Base-by-base conservation (phyloP, 2,329 filamentous ascomycete genomes). In the Fusarium sp. region DNA sequence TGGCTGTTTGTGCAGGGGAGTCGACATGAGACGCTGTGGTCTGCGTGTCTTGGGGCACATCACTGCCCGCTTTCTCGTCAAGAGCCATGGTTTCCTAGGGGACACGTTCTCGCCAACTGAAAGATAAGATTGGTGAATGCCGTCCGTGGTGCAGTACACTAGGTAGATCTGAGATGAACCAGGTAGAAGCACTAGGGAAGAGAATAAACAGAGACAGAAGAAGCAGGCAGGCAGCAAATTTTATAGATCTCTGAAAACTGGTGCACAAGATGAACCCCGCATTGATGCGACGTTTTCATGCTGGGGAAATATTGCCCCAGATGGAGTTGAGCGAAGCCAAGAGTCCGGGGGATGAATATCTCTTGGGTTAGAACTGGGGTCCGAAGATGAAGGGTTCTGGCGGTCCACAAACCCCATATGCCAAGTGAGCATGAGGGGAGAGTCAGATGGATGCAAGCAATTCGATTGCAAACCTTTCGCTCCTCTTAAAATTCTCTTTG, bases 281-380 rank as follows among this genome's bases (percentile, higher is more conserved):
- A 51, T 51, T 19, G 19, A 17, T 55, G 44, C 45, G 24, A 51
- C 11, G 17, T 55, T 19, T 35, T 50, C 39, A 33, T 24, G 32
- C 45, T 55, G 52, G 52, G 33, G 32, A 51, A 50, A 30, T 33
- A 20, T 10, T 4, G 20, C 50, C 50, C 50, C 50, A 53, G 49
- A 52, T 49, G 51, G 43, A 50, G 19, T 4, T 20, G 24, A 51
- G 28, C 10, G 28, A 30, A 30, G 52, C 52, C 45, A 55, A 55
- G 52, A 55, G 44, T 55, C 52, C 4, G 45, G 52, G 52, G 52
- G 24, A 32, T 17, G n/a, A 20, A 6, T 15, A 14, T 51, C 5
- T 39, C 17, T 24, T 39, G 17, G 3, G 51, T 14, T 6, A 32
- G 50, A 55, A 51, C 52, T 55, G 45, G 52, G 22, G 52, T 30